These are phyloP conservation scores for Tanacetum coccineum DNA, from an alignment of 129 eudicot species.

Conservation along the genomic window DNA sequence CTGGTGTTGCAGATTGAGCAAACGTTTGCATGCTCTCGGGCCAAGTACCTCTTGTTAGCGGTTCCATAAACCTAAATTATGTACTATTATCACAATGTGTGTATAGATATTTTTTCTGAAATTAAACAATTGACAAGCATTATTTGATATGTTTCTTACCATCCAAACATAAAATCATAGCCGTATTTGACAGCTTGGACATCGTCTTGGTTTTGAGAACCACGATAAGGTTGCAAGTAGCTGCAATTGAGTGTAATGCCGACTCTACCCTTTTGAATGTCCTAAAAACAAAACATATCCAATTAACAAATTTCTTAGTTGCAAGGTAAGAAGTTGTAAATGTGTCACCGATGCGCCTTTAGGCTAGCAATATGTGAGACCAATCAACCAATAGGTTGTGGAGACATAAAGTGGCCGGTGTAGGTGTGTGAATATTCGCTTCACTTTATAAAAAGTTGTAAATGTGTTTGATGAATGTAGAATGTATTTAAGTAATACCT, in stretches of 20 bases:
- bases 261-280: conserved; percentile 21
- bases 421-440: no score
- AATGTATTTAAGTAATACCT: conserved; percentile 14
- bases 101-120: neutral
- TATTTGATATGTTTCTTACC: conserved; percentile 16
- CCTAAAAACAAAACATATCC: conserved; percentile 3
- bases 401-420: no score
- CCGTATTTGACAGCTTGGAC: conserved; percentile 15
- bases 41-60: conserved; percentile 36
- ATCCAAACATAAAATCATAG: conserved; percentile 22
- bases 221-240: conserved; percentile 14
- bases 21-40: conserved; percentile 11
- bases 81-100: neutral
- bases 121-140: neutral
- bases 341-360: no score
- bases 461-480: neutral
- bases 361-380: no score
- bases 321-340: no score
- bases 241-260: conserved; percentile 24
- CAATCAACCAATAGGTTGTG: no score
- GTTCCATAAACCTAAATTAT: conserved; percentile 38
- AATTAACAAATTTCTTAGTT: neutral
- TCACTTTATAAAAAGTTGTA: neutral
- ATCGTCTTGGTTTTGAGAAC: neutral
- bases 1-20: conserved; percentile 13